Evolutionary conservation across 495 filamentous ascomycete genomes (phyloP).

Genomic region (Opeltia flavorubescens): DNA sequence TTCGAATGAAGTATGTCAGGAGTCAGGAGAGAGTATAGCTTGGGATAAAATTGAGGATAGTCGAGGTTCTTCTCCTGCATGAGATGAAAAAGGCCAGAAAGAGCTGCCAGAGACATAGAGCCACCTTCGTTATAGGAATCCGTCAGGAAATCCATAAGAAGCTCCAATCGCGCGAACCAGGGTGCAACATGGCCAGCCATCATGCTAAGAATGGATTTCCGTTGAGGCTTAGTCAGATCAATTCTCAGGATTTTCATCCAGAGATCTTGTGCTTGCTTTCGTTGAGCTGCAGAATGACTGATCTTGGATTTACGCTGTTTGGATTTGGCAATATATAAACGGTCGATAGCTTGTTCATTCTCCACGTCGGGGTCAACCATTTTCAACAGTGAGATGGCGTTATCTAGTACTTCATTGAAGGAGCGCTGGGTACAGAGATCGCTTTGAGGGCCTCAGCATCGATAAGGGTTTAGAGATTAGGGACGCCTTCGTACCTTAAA

Average conservation of each 20-base stretch:
- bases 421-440: neutral
- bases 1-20: constrained; percentile 78
- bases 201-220: constrained; percentile 60
- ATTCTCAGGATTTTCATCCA: constrained; percentile 69
- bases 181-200: constrained; percentile 68
- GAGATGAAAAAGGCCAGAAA: constrained; percentile 90
- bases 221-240: constrained; percentile 49
- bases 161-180: constrained; percentile 71
- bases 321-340: constrained; percentile 44
- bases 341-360: constrained; percentile 46
- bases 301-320: constrained; percentile 51
- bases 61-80: constrained; percentile 89
- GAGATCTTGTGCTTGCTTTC: constrained; percentile 57
- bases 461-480: neutral
- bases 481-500: constrained; percentile 41
- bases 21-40: constrained; percentile 84
- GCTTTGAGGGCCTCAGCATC: constrained; percentile 1
- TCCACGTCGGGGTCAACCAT: constrained; percentile 48
- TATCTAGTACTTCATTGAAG: constrained; percentile 30
- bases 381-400: constrained; percentile 47
- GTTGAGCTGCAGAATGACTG: constrained; percentile 26
- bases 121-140: constrained; percentile 83
- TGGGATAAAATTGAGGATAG: constrained; percentile 87
- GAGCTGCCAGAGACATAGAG: constrained; percentile 67
- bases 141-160: constrained; percentile 95